These are phyloP conservation scores for Fomitopsis betulina DNA, from an alignment of 1,284 basidiomycete genomes.

Conservation along the genomic window DNA sequence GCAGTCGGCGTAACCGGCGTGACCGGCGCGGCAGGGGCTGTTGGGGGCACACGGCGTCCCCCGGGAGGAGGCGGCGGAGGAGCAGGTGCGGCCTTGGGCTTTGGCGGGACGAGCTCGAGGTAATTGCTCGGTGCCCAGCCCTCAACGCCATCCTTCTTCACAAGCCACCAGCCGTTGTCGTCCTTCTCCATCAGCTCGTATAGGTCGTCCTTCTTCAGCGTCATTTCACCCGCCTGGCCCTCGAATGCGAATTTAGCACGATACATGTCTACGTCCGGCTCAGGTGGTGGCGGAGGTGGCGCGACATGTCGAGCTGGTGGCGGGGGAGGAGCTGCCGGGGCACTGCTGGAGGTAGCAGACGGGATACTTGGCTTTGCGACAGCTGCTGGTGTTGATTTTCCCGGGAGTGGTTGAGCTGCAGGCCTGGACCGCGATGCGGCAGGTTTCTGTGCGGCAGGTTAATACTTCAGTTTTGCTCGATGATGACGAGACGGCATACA, in stretches of 20 bases:
- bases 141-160: slow-evolving; percentile 80
- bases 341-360: slow-evolving; percentile 24
- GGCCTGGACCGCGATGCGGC: slow-evolving; percentile 53
- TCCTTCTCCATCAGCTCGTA: slow-evolving; percentile 95
- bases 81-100: slow-evolving; percentile 51
- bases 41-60: slow-evolving; percentile 22
- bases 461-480: not conserved
- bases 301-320: slow-evolving; percentile 42
- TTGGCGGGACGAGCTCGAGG: slow-evolving; percentile 72
- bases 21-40: slow-evolving; percentile 20
- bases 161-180: slow-evolving; percentile 96
- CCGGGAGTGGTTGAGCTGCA: slow-evolving; percentile 52
- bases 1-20: slow-evolving; percentile 29
- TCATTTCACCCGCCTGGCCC: slow-evolving; percentile 90
- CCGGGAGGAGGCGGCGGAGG: slow-evolving; percentile 64
- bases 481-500: slow-evolving; percentile 31
- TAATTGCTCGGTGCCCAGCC: slow-evolving; percentile 98
- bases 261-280: slow-evolving; percentile 74
- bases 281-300: slow-evolving; percentile 47
- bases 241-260: slow-evolving; percentile 87
- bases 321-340: slow-evolving; percentile 37
- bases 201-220: slow-evolving; percentile 84
- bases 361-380: slow-evolving; percentile 23
- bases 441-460: slow-evolving; percentile 14
- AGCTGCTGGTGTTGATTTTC: slow-evolving; percentile 34